These are phyloP conservation scores for Wickerhamomyces sp. DNA, from an alignment of 1,139 yeast genomes.

Conservation along the genomic window DNA sequence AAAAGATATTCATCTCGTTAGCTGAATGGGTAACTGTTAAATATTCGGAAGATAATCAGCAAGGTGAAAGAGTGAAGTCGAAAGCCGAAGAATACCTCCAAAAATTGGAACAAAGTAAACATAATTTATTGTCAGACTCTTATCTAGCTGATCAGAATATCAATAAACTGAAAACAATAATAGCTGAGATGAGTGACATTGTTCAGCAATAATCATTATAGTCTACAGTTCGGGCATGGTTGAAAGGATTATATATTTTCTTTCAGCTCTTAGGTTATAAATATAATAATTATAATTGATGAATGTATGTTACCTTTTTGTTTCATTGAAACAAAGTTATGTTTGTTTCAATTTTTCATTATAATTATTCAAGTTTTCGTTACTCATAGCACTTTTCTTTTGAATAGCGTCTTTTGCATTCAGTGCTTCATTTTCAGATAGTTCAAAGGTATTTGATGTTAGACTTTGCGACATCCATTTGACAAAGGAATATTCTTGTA, in stretches of 20 bases:
- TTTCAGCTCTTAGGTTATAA: not conserved
- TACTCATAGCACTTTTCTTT: not conserved
- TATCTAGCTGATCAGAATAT: not conserved
- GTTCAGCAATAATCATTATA: not conserved
- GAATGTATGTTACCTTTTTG: not conserved
- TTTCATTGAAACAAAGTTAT: not conserved
- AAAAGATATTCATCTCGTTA: constrained; percentile 37
- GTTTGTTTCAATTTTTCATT: constrained; percentile 2
- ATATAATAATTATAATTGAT: not conserved
- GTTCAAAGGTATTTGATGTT: not conserved
- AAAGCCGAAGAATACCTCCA: constrained; percentile 1
- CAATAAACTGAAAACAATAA: not conserved
- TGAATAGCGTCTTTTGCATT: not conserved
- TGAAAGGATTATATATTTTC: too few species aligned
- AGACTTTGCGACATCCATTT: constrained; percentile 1
- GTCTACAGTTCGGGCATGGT: too few species aligned
- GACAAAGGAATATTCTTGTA: constrained; percentile 3
- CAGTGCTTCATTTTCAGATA: not conserved
- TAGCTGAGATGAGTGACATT: not conserved
- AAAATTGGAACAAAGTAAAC: constrained; percentile 6
- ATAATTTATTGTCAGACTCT: not conserved
- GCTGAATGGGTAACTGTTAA: constrained; percentile 30
- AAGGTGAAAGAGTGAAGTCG: not conserved
- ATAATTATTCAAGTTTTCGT: not conserved
- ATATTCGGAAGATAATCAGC: constrained; percentile 15